Evolutionary conservation across 768 basidiomycete genomes (phyloP), one percentile per base, ranked within the genome.

Genomic region (Paxillus involutus): DNA sequence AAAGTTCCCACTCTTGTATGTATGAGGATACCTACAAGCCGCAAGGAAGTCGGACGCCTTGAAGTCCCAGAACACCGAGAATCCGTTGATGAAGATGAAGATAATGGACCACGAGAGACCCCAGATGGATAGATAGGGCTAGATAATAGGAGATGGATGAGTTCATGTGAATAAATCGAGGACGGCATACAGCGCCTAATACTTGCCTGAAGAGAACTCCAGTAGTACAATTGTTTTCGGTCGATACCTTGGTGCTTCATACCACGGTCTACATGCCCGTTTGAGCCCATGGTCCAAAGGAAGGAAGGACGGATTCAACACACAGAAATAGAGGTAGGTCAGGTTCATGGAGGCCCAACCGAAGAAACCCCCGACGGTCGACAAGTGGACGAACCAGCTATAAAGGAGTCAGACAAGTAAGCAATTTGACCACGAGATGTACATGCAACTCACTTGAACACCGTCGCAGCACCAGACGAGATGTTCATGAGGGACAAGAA

Each of bases 351-450:
- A 63, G 58, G 76, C 78, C 86, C 86, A 89, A 49, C 78, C 71
- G 59, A 84, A 76, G 74, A 88, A 86, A 3, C 84, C 84, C 35
- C 80, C 84, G 19, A 84, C 81, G 16, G 86, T 82, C 4, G 80
- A 75, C 52, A 94, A 72, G 69, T 76, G 83, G 50, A 82, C 84
- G 62, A 90, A 82, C 85, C 85, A 89, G 62, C 77, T 80, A n/a
- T n/a, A 35, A 39, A 13, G 5, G 35, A 35, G n/a, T n/a, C n/a
- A n/a, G n/a, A n/a, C n/a, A n/a, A 2, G 12, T 35, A 12, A 35
- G 35, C 12, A 14, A 35, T 9, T 5, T 35, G 35, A 35, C 4
- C 10, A n/a, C 32, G 8, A n/a, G 24, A 36, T 4, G 6, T 4
- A 35, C 41, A 17, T 11, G 36, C 11, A 7, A 53, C 51, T 57